Conservation (phyloP, 2,329 filamentous ascomycete genomes). For the Xylaria multiplex region DNA sequence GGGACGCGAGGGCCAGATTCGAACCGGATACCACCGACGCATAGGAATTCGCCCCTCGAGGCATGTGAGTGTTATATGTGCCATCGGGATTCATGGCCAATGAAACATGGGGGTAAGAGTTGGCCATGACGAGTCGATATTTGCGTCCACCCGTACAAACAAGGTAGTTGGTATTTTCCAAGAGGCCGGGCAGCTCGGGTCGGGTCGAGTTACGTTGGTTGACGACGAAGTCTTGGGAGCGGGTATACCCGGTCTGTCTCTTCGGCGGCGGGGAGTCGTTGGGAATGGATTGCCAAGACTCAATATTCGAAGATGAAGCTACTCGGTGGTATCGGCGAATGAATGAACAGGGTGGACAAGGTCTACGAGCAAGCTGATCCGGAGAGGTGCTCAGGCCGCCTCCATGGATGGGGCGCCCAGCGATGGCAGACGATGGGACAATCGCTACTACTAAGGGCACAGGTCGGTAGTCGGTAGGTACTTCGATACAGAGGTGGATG, state of each 20-base stretch:
- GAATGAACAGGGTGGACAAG: conserved; percentile 4
- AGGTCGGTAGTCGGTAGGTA: no score
- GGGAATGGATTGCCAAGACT: not conserved
- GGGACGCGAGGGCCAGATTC: conserved; percentile 39
- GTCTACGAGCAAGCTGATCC: conserved; percentile 11
- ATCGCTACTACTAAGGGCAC: not conserved
- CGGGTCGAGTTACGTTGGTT: not conserved
- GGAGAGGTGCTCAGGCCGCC: conserved; percentile 16
- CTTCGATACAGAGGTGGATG: not conserved
- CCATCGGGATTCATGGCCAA: conserved; percentile 50
- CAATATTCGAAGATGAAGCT: not conserved
- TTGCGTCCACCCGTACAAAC: conserved; percentile 29
- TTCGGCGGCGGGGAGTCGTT: not conserved
- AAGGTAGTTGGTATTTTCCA: conserved; percentile 10
- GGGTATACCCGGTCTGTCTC: conserved; percentile 14
- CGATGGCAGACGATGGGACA: conserved; percentile 7
- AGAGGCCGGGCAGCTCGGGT: conserved; percentile 3
- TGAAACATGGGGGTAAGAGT: conserved; percentile 53
- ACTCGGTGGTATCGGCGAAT: conserved; percentile 1
- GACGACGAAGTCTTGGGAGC: not conserved
- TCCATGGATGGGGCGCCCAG: conserved; percentile 23
- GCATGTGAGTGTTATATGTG: conserved; percentile 48
- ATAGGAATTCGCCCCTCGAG: conserved; percentile 54
- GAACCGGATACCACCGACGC: conserved; percentile 55
- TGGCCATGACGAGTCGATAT: conserved; percentile 52